Evolutionary conservation across 2,329 filamentous ascomycete genomes (phyloP).

Genomic region (Aspergillus niger): DNA sequence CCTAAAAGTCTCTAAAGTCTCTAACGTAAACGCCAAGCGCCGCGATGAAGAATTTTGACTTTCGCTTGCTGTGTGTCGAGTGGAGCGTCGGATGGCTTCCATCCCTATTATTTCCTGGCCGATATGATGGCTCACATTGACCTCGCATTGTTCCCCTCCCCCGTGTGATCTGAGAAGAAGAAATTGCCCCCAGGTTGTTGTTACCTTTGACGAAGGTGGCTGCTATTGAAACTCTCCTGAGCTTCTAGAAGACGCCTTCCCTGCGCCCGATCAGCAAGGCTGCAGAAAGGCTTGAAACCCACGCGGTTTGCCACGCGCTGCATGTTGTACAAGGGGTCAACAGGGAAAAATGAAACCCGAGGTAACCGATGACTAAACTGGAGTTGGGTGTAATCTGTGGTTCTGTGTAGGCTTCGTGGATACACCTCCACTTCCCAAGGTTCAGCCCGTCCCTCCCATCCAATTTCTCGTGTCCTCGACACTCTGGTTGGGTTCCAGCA

Average conservation of each 20-base stretch:
- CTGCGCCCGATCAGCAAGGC: not conserved
- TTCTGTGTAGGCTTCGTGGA: not conserved
- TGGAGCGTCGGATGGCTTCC: not conserved
- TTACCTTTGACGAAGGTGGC: not conserved
- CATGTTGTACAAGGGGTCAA: too few relatives aligned
- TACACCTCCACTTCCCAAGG: constrained; percentile 5
- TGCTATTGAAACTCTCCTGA: not conserved
- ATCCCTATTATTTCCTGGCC: not conserved
- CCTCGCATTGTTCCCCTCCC: not conserved
- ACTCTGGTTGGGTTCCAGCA: constrained; percentile 2
- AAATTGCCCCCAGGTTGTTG: not conserved
- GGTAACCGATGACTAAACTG: not conserved
- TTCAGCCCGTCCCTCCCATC: constrained; percentile 3
- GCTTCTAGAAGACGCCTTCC: not conserved
- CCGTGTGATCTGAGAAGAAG: not conserved
- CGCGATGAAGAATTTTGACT: not conserved
- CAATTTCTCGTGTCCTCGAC: constrained; percentile 5
- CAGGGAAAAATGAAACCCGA: too few relatives aligned
- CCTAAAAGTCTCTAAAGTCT: not conserved
- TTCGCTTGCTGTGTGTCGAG: constrained; percentile 2
- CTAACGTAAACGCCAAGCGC: not conserved
- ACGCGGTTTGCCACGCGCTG: not conserved
- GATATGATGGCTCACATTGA: not conserved
- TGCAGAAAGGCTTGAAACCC: not conserved
- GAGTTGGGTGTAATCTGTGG: not conserved